These are phyloP conservation scores for Achlya hypogyna DNA, from an alignment of 352 stramenopile species.

Conservation along the genomic window DNA sequence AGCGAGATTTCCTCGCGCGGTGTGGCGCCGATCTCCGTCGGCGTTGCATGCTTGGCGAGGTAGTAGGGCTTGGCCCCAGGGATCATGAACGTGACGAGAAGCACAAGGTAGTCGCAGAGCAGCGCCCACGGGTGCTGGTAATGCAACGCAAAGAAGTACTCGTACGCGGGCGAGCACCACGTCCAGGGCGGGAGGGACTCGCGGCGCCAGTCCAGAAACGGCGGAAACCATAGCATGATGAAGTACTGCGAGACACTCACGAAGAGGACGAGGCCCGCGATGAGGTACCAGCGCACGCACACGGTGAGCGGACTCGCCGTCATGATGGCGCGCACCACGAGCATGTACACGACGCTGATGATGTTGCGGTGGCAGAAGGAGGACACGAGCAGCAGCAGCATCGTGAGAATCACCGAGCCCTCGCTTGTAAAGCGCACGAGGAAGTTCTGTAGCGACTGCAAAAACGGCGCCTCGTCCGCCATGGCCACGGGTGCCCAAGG, in stretches of 20 bases:
- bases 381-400: conserved; percentile 68
- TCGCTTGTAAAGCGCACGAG: conserved; percentile 29
- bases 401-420: conserved; percentile 73
- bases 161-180: conserved; percentile 26
- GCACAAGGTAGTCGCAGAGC: conserved; percentile 60
- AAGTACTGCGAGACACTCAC: conserved; percentile 64
- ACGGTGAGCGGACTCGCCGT: conserved; percentile 49
- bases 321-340: conserved; percentile 73
- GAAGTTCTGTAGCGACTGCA: conserved; percentile 16
- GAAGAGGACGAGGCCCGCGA: conserved; percentile 50
- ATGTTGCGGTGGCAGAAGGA: conserved; percentile 70
- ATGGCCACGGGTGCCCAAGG: neutral
- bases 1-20: neutral
- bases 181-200: conserved; percentile 12
- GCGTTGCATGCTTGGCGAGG: neutral
- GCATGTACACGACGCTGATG: conserved; percentile 65
- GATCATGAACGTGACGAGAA: conserved; percentile 68
- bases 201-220: conserved; percentile 4
- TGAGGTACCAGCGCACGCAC: conserved; percentile 50
- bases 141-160: conserved; percentile 55
- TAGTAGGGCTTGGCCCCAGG: conserved; percentile 25
- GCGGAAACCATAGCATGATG: conserved; percentile 36
- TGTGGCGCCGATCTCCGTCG: conserved; percentile 26
- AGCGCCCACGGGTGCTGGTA: conserved; percentile 72
- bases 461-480: neutral